These are phyloP conservation scores for Apiospora aurea DNA, from an alignment of 2,329 filamentous ascomycete genomes.

Conservation along the genomic window DNA sequence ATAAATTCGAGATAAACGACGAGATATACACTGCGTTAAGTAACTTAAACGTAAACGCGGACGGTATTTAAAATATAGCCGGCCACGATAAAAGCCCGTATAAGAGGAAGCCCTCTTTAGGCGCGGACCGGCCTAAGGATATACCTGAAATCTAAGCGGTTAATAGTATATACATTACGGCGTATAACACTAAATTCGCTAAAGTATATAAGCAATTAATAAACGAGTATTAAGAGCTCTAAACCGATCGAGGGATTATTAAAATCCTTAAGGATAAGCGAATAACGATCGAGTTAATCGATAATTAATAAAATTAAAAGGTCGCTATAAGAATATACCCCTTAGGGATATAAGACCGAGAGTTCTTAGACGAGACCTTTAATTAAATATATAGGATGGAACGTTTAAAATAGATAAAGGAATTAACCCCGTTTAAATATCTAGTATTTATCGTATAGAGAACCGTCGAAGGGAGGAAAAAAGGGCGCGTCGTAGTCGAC, in stretches of 20 bases:
- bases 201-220: neutral
- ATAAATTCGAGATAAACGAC: no score
- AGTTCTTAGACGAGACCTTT: no score
- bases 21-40: no score
- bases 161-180: neutral
- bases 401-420: neutral
- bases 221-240: neutral
- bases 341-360: no score
- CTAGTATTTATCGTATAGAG: neutral
- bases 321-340: neutral
- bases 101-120: no score
- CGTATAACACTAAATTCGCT: neutral
- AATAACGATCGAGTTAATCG: neutral
- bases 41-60: no score
- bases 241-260: neutral
- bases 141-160: no score
- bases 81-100: no score
- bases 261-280: neutral
- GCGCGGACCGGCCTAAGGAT: no score
- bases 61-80: no score
- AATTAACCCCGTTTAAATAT: neutral
- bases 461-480: neutral
- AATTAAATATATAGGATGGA: neutral
- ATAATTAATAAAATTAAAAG: neutral
- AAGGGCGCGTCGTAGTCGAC: neutral